Conservation (phyloP, 805 yeast species). For the Suhomyces kilbournensis region DNA sequence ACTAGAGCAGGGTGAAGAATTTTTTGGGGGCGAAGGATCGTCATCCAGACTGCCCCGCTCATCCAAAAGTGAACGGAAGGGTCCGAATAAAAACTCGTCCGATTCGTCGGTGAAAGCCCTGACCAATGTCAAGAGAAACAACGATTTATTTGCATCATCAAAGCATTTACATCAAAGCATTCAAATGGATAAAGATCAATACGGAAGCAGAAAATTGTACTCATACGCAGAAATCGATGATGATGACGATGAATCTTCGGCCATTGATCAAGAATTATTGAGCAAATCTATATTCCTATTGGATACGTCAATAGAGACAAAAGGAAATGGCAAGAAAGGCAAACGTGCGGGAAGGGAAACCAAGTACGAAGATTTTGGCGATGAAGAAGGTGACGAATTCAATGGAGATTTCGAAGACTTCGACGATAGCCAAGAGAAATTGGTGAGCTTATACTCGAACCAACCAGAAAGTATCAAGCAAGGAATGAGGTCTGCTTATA, state of each 20-base stretch:
- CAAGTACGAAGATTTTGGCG: constrained; percentile 16
- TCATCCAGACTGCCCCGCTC: constrained; percentile 34
- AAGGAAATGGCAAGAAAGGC: neutral
- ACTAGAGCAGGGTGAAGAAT: constrained; percentile 75
- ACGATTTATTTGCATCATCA: constrained; percentile 20
- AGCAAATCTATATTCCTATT: constrained; percentile 24
- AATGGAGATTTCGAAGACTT: constrained; percentile 17
- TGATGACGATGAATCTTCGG: constrained; percentile 15
- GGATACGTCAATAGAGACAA: constrained; percentile 7
- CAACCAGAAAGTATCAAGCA: constrained; percentile 72
- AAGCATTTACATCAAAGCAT: constrained; percentile 21
- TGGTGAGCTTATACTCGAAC: constrained; percentile 73
- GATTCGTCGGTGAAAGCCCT: neutral
- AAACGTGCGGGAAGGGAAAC: constrained; percentile 21
- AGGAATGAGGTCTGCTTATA: constrained; percentile 75
- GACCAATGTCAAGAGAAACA: neutral
- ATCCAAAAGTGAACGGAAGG: neutral
- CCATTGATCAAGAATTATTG: constrained; percentile 16
- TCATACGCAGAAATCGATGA: constrained; percentile 32
- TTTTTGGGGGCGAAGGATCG: constrained; percentile 71
- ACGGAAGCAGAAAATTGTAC: constrained; percentile 23
- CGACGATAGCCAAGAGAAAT: constrained; percentile 24
- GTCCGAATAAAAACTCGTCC: neutral
- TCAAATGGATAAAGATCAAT: constrained; percentile 17
- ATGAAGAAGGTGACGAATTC: constrained; percentile 17